These are phyloP conservation scores for Fraxinus baroniana DNA, from an alignment of 305 asterid species.

Conservation along the genomic window DNA sequence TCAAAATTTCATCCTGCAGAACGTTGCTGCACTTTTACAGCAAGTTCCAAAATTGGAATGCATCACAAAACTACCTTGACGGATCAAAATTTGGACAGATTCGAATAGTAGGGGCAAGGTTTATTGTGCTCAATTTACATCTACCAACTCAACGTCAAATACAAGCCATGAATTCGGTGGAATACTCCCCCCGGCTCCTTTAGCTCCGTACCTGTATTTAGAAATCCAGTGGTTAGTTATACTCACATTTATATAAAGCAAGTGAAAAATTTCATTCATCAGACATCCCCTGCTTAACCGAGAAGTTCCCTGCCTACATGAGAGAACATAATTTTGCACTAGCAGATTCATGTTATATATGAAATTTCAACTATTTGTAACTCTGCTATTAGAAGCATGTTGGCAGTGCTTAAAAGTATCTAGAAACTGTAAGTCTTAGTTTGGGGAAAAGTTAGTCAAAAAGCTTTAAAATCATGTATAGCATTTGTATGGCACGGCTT, in stretches of 20 bases:
- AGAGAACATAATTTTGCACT: neutral
- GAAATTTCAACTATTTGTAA: neutral
- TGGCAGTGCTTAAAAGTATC: neutral
- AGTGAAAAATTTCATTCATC: neutral
- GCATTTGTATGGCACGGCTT: neutral
- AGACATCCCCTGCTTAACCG: neutral
- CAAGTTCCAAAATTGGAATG: slow-evolving; percentile 20
- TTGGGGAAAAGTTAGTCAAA: neutral
- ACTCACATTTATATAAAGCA: neutral
- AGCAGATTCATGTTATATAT: neutral
- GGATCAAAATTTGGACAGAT: neutral
- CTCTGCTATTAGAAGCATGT: neutral
- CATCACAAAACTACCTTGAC: neutral
- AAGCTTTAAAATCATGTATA: neutral
- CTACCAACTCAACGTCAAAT: slow-evolving; percentile 82
- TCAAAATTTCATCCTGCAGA: neutral
- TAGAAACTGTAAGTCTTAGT: neutral
- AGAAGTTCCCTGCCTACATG: neutral
- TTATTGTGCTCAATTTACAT: slow-evolving; percentile 43
- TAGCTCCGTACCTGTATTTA: slow-evolving; percentile 66
- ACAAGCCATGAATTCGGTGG: slow-evolving; percentile 83
- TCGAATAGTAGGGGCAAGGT: neutral
- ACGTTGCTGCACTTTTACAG: neutral
- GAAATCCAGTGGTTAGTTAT: neutral
- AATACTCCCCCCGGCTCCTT: slow-evolving; percentile 53